These are phyloP conservation scores for Hemisphaericaspora xylofermentans DNA, from an alignment of 1,139 yeast species.

Conservation along the genomic window DNA sequence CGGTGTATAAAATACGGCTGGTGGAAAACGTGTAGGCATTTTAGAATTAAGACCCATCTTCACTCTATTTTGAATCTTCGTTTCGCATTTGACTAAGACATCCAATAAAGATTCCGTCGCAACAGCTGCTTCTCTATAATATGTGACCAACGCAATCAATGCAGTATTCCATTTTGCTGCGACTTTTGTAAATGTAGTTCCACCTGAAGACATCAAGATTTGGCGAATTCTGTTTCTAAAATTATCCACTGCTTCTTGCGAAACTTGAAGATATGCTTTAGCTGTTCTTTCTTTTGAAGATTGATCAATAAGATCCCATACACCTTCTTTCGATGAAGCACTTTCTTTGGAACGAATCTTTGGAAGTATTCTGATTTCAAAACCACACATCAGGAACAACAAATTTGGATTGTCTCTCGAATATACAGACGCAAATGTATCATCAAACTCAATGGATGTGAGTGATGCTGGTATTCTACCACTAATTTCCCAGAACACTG, in stretches of 20 bases:
- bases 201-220: conserved; percentile 92
- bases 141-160: conserved; percentile 78
- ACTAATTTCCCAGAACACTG: conserved; percentile 87
- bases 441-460: conserved; percentile 76
- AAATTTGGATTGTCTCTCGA: conserved; percentile 87
- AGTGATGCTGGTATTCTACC: conserved; percentile 77
- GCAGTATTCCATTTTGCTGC: conserved; percentile 98
- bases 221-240: conserved; percentile 87
- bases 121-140: conserved; percentile 90
- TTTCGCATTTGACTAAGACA: conserved; percentile 84
- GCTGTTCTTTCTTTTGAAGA: conserved; percentile 84
- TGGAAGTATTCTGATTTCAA: conserved; percentile 88
- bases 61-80: conserved; percentile 90
- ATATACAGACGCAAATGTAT: conserved; percentile 82
- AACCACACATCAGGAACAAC: conserved; percentile 89
- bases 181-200: conserved; percentile 91
- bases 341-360: conserved; percentile 55
- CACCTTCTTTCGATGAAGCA: conserved; percentile 64
- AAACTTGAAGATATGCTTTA: conserved; percentile 80
- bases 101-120: conserved; percentile 80
- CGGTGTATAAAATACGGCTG: conserved; percentile 97
- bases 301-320: conserved; percentile 83
- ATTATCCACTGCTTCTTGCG: conserved; percentile 73
- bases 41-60: conserved; percentile 94
- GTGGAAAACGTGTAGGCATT: conserved; percentile 98